A percentile compares a stretch with the other conserved stretches of the same genome.
Conservation (phyloP, 805 yeast genomes). For the Jamesozyma jinghongensis region DNA sequence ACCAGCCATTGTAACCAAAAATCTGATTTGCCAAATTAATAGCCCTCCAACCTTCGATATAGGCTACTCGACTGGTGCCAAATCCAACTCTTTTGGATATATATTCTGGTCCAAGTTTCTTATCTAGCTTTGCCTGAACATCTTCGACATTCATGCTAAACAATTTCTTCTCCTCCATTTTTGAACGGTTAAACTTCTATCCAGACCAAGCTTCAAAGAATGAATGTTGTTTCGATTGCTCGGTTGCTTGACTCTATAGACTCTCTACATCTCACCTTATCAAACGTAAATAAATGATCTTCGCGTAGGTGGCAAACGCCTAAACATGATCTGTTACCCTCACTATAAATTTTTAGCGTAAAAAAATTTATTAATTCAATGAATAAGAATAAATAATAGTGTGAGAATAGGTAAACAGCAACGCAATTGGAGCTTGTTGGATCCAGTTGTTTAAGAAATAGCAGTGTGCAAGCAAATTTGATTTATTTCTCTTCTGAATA, state of each 20-base stretch:
- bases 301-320: not conserved
- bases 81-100: conserved; percentile 70
- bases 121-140: conserved; percentile 33
- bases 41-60: conserved; percentile 80
- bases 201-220: too few relatives aligned
- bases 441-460: too few relatives aligned
- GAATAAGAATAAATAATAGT: too few relatives aligned
- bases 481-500: too few relatives aligned
- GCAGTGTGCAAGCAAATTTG: too few relatives aligned
- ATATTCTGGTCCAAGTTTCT: conserved; percentile 64
- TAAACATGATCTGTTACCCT: not conserved
- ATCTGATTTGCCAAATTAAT: conserved; percentile 70
- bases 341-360: too few relatives aligned
- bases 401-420: too few relatives aligned
- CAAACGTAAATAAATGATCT: not conserved
- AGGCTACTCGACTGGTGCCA: conserved; percentile 58
- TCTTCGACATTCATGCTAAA: conserved; percentile 17
- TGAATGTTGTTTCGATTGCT: too few relatives aligned
- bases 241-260: not conserved
- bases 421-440: too few relatives aligned
- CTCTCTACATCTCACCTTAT: not conserved
- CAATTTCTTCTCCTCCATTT: conserved; percentile 21
- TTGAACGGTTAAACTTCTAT: not conserved
- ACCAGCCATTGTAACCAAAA: conserved; percentile 81
- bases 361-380: too few relatives aligned